A percentile compares a stretch with the other conserved stretches of the same genome.
Evolutionary conservation across 148 eudicot species (phyloP).

Genomic region (Arctostaphylos glauca): DNA sequence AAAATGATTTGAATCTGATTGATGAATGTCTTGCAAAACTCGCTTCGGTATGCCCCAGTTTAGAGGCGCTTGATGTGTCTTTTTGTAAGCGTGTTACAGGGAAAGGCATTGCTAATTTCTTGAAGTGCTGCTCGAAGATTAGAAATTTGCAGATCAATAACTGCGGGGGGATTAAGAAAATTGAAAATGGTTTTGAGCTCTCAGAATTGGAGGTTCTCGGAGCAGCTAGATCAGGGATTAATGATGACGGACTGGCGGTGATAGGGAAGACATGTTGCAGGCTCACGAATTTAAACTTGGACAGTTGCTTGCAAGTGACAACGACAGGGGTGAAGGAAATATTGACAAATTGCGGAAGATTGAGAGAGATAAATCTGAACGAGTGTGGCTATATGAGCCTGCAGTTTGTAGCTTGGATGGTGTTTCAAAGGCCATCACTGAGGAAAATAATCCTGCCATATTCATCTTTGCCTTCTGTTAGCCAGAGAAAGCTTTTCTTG

Average conservation of each 20-base stretch:
- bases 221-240: slow-evolving; percentile 49
- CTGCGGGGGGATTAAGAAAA: slow-evolving; percentile 39
- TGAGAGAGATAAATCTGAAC: slow-evolving; percentile 56
- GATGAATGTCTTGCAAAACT: slow-evolving; percentile 46
- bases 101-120: slow-evolving; percentile 44
- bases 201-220: slow-evolving; percentile 38
- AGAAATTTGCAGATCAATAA: slow-evolving; percentile 47
- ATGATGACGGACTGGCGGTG: slow-evolving; percentile 45
- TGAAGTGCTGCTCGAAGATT: slow-evolving; percentile 37
- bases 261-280: slow-evolving; percentile 50
- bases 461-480: slow-evolving; percentile 12
- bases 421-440: slow-evolving; percentile 49
- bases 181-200: slow-evolving; percentile 45
- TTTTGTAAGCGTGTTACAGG: slow-evolving; percentile 39
- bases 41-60: slow-evolving; percentile 47
- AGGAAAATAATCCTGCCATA: slow-evolving; percentile 47
- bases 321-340: slow-evolving; percentile 22
- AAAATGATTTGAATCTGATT: slow-evolving; percentile 32
- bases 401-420: slow-evolving; percentile 39
- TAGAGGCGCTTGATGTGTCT: slow-evolving; percentile 53
- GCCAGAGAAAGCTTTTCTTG: slow-evolving; percentile 37
- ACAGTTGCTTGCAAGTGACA: slow-evolving; percentile 44
- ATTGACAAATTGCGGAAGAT: slow-evolving; percentile 30
- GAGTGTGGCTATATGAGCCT: slow-evolving; percentile 35
- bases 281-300: slow-evolving; percentile 45